Base-by-base conservation (phyloP, 1,284 basidiomycete species). In the Peniophora sp. region DNA sequence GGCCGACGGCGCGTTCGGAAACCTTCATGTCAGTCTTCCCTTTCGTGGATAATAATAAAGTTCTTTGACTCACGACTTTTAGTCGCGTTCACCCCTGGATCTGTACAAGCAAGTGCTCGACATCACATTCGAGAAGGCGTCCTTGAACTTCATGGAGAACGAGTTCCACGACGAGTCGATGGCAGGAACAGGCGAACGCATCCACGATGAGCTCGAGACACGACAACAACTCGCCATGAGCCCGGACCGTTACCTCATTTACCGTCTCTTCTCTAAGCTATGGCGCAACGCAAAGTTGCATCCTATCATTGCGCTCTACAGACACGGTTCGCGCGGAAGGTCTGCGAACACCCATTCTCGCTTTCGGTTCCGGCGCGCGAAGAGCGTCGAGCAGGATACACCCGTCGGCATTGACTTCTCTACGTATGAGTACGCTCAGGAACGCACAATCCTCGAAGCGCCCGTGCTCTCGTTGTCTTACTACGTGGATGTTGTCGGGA, bases 31-130 rank as follows among this genome's bases (percentile, higher is more conserved):
- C 55, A 50, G 76, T 62, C 6, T 22, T 34, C 39, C 9, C 49
- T 22, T 52, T 35, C 11, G 24, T 50, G 19, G 17, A n/a, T n/a
- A n/a, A n/a, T n/a, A n/a, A n/a, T n/a, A n/a, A n/a, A n/a, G n/a
- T n/a, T n/a, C n/a, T n/a, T n/a, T n/a, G n/a, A n/a, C n/a, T n/a
- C n/a, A n/a, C n/a, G n/a, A n/a, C n/a, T n/a, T 27, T 34, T 57
- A 92, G 86, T 81, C 92, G 8, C 77, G 84, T 41, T 95, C 91
- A 0, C 79, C 74, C 50, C 74, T 79, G 56, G 93, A 97, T 65
- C 65, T 83, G 17, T 88, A 94, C 69, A 94, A 91, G 63, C 82
- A 92, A 58, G 66, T 84, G 3, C 69, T 91, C 52, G 79, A 81
- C 52, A 68, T 95, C 55, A 83, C 71, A 50, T 86, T 96, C 56